These are phyloP conservation scores for Tulasnella sp. DNA, from an alignment of 768 basidiomycete species.

Conservation along the genomic window DNA sequence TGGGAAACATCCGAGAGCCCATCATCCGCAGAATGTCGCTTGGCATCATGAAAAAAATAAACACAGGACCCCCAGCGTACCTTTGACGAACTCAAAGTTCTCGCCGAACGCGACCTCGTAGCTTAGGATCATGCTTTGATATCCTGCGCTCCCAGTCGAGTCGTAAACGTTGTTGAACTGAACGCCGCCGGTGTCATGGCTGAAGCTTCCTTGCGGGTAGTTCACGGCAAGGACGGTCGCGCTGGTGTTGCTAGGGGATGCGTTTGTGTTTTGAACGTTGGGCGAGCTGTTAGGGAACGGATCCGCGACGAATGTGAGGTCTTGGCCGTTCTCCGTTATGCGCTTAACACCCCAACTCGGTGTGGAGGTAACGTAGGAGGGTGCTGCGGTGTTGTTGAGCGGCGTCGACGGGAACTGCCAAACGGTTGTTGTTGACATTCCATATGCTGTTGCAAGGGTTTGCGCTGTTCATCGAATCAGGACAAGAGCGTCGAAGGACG, in stretches of 20 bases:
- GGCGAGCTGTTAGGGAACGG: slow-evolving; percentile 46
- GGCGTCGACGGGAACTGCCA: neutral
- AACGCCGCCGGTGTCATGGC: slow-evolving; percentile 47
- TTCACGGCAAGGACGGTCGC: slow-evolving; percentile 43
- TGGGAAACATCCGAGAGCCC: neutral
- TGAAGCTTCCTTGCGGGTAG: slow-evolving; percentile 51
- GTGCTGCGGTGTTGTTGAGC: neutral
- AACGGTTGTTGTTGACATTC: neutral
- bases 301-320: slow-evolving; percentile 53
- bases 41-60: neutral
- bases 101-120: slow-evolving; percentile 66
- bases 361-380: neutral
- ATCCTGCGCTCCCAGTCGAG: slow-evolving; percentile 38
- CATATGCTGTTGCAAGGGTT: neutral
- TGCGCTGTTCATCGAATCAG: neutral
- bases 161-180: slow-evolving; percentile 66
- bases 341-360: neutral
- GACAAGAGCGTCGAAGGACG: neutral
- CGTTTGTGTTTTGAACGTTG: slow-evolving; percentile 20
- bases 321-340: slow-evolving; percentile 30
- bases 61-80: neutral
- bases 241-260: slow-evolving; percentile 18
- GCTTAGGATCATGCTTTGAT: slow-evolving; percentile 55
- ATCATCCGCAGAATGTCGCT: neutral
- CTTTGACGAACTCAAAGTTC: slow-evolving; percentile 58